Conservation (phyloP, 1,284 basidiomycete species). For the Cutaneotrichosporon daszewskae region DNA sequence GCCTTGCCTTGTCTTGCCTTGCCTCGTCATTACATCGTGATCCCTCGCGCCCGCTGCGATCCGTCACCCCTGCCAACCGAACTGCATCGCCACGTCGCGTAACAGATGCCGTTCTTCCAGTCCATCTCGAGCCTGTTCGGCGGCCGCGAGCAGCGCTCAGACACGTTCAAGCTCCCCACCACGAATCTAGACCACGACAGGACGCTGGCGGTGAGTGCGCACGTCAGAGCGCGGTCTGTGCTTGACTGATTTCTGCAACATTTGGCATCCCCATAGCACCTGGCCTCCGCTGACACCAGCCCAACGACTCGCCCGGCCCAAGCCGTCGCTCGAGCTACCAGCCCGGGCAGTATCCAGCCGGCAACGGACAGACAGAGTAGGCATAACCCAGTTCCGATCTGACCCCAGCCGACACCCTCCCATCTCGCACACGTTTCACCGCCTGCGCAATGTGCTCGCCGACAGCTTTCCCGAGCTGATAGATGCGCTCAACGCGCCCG, state of each 20-base stretch:
- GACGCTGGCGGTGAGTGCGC: neutral
- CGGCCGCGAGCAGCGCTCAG: neutral
- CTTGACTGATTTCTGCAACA: too few species aligned
- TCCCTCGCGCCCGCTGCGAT: too few species aligned
- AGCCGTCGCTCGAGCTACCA: conserved; percentile 3
- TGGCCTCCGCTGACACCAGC: neutral
- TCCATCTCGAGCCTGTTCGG: conserved; percentile 34
- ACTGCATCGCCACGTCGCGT: too few species aligned
- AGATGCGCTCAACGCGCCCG: conserved; percentile 83
- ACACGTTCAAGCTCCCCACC: conserved; percentile 19
- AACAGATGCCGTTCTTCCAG: conserved; percentile 39
- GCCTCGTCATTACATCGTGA: too few species aligned
- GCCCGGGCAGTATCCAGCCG: conserved; percentile 5
- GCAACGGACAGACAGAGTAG: neutral
- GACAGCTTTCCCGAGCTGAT: conserved; percentile 82
- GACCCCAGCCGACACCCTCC: conserved; percentile 54
- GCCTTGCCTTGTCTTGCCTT: too few species aligned
- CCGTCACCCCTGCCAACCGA: too few species aligned
- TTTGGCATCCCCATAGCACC: too few species aligned
- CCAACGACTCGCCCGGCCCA: neutral
- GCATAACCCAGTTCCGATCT: neutral
- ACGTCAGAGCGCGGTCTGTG: neutral
- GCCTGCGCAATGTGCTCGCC: conserved; percentile 66
- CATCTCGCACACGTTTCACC: conserved; percentile 68
- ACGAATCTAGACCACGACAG: neutral